phyloP scores from a whole-genome alignment of 352 stramenopile species.

The Thalassiosira livingstoniorum region DNA sequence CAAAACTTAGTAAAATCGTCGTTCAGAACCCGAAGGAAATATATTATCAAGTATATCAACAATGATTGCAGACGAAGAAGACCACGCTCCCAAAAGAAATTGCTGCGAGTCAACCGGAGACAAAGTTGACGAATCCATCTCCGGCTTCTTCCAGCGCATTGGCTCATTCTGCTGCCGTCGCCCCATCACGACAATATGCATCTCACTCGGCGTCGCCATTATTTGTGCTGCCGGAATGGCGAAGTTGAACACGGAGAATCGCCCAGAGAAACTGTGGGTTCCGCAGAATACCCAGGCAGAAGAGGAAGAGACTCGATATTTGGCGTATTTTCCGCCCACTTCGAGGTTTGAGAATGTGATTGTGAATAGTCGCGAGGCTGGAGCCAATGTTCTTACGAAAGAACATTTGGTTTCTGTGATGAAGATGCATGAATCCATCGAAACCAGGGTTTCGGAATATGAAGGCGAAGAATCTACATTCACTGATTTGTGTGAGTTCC shows the following conservation, averaged over 20 bases:
- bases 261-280: constrained; percentile 75
- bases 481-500: constrained; percentile 54
- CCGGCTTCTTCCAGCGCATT: constrained; percentile 47
- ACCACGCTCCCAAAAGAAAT: neutral
- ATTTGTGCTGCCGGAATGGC: constrained; percentile 61
- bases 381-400: constrained; percentile 66
- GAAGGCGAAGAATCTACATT: constrained; percentile 60
- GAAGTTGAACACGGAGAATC: constrained; percentile 65
- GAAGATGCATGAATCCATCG: constrained; percentile 67
- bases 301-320: constrained; percentile 53
- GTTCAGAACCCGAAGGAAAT: too few species aligned
- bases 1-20: too few species aligned
- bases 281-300: constrained; percentile 71
- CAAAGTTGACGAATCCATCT: constrained; percentile 61
- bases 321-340: constrained; percentile 55
- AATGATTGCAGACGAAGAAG: neutral
- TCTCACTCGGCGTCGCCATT: constrained; percentile 60
- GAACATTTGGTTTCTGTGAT: constrained; percentile 57
- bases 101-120: constrained; percentile 53
- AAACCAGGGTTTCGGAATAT: constrained; percentile 27
- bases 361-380: constrained; percentile 2
- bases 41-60: too few species aligned
- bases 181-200: constrained; percentile 32
- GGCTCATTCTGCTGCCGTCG: constrained; percentile 42
- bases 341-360: constrained; percentile 67